Conservation (phyloP, 1,139 yeast genomes). For the Saccharomyces hybrid region DNA sequence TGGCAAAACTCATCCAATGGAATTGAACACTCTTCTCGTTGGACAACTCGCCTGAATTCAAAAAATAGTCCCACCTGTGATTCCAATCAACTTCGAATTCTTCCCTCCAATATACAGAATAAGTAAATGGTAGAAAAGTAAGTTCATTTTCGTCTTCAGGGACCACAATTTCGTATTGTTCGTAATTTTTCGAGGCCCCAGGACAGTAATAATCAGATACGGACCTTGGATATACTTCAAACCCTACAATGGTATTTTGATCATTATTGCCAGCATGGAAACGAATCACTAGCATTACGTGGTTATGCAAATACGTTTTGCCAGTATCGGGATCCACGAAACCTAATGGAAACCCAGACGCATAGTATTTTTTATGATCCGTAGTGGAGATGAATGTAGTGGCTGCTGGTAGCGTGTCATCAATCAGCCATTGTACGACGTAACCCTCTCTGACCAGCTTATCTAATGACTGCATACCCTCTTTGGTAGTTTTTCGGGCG, state of each 20-base stretch:
- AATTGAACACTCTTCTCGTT: slow-evolving; percentile 16
- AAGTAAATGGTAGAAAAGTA: slow-evolving; percentile 60
- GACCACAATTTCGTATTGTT: slow-evolving; percentile 44
- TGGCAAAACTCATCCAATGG: slow-evolving; percentile 27
- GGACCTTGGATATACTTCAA: slow-evolving; percentile 83
- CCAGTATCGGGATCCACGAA: slow-evolving; percentile 46
- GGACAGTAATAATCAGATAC: slow-evolving; percentile 63
- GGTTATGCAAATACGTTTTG: slow-evolving; percentile 61
- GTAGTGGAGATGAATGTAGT: slow-evolving; percentile 68
- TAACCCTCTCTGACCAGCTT: slow-evolving; percentile 61
- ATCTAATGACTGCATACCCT: slow-evolving; percentile 49
- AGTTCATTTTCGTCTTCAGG: slow-evolving; percentile 31
- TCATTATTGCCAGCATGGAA: slow-evolving; percentile 52
- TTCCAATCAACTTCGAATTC: slow-evolving; percentile 61
- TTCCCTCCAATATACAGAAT: slow-evolving; percentile 85
- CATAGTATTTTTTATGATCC: slow-evolving; percentile 59
- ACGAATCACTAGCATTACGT: slow-evolving; percentile 71
- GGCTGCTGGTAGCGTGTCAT: slow-evolving; percentile 75
- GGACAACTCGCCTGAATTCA: slow-evolving; percentile 43
- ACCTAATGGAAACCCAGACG: slow-evolving; percentile 84
- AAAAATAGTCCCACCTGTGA: slow-evolving; percentile 69
- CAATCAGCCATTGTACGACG: slow-evolving; percentile 77
- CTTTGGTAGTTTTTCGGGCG: slow-evolving; percentile 47
- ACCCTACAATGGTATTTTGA: slow-evolving; percentile 67
- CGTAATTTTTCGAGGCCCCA: slow-evolving; percentile 53